Conservation (phyloP, 1,284 basidiomycete genomes). For the Peniophora sp. region DNA sequence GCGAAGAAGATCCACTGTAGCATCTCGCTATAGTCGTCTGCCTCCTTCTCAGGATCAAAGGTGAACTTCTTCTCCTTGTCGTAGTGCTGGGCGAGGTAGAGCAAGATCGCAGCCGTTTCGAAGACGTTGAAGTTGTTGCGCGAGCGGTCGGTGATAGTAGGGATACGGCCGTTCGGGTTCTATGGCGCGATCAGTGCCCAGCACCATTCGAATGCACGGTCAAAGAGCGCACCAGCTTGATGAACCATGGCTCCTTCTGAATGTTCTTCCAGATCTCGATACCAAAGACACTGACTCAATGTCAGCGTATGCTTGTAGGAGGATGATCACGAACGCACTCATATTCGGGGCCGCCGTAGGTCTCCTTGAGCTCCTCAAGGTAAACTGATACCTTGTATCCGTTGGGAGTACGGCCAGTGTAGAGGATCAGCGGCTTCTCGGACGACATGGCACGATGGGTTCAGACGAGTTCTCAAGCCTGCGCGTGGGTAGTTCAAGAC, state of each 20-base stretch:
- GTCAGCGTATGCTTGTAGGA: slow-evolving; percentile 10
- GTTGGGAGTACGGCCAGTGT: slow-evolving; percentile 10
- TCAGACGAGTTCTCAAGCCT: not conserved
- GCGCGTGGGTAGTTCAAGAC: too few species aligned
- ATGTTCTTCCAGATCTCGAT: slow-evolving; percentile 34
- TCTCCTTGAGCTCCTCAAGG: slow-evolving; percentile 37
- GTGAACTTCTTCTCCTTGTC: slow-evolving; percentile 41
- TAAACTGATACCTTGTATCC: slow-evolving; percentile 24
- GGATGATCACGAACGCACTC: slow-evolving; percentile 19
- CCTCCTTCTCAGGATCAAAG: slow-evolving; percentile 30
- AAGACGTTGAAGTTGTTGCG: slow-evolving; percentile 42
- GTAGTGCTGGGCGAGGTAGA: slow-evolving; percentile 45
- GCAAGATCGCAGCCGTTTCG: slow-evolving; percentile 46
- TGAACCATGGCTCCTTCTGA: slow-evolving; percentile 49
- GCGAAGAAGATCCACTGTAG: slow-evolving; percentile 79
- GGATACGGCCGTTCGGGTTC: slow-evolving; percentile 58
- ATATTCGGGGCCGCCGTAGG: slow-evolving; percentile 34
- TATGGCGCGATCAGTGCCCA: too few species aligned
- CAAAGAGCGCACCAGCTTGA: slow-evolving; percentile 23
- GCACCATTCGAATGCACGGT: too few species aligned
- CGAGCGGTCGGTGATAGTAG: slow-evolving; percentile 35
- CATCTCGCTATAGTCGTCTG: slow-evolving; percentile 42
- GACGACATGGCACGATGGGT: not conserved
- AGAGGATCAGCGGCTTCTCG: slow-evolving; percentile 7
- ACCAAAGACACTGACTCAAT: slow-evolving; percentile 22